Evolutionary conservation across 345 rosid genomes (phyloP).

Genomic region (Heritiera littoralis): DNA sequence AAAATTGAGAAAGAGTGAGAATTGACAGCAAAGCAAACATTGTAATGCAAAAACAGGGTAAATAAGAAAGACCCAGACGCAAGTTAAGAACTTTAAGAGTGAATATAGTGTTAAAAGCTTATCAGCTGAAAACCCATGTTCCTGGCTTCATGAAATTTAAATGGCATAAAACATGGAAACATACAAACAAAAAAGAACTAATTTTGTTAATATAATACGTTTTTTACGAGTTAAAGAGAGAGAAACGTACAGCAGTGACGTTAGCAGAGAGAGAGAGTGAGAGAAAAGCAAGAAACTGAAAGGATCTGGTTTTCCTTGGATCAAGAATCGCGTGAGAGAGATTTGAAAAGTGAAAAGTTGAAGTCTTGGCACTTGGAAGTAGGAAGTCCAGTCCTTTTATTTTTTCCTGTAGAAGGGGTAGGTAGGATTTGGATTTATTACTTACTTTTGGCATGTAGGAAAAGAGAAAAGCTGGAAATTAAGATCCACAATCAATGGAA

Average conservation of each 20-base stretch:
- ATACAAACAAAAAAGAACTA: background rate
- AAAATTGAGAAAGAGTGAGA: background rate
- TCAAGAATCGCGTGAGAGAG: slow-evolving; percentile 3
- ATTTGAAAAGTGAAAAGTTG: slow-evolving; percentile 11
- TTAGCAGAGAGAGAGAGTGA: background rate
- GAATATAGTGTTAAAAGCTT: slow-evolving; percentile 5
- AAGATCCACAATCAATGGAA: too few species aligned
- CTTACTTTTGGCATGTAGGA: background rate
- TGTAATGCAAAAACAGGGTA: background rate
- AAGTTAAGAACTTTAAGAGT: slow-evolving; percentile 18
- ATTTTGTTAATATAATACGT: background rate
- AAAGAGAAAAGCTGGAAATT: background rate
- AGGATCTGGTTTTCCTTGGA: slow-evolving; percentile 13
- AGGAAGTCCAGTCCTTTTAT: background rate
- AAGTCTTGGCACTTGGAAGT: background rate
- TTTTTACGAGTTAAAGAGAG: background rate
- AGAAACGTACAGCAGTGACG: background rate
- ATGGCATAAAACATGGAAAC: slow-evolving; percentile 1
- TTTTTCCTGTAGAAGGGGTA: background rate
- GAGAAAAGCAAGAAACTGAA: background rate
- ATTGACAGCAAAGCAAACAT: slow-evolving; percentile 7
- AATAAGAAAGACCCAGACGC: slow-evolving; percentile 6
- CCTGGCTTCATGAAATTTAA: background rate
- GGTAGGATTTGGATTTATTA: background rate
- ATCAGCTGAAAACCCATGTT: background rate